These are phyloP conservation scores for Akanthomyces lecanii DNA, from an alignment of 2,329 filamentous ascomycete genomes.

Conservation along the genomic window DNA sequence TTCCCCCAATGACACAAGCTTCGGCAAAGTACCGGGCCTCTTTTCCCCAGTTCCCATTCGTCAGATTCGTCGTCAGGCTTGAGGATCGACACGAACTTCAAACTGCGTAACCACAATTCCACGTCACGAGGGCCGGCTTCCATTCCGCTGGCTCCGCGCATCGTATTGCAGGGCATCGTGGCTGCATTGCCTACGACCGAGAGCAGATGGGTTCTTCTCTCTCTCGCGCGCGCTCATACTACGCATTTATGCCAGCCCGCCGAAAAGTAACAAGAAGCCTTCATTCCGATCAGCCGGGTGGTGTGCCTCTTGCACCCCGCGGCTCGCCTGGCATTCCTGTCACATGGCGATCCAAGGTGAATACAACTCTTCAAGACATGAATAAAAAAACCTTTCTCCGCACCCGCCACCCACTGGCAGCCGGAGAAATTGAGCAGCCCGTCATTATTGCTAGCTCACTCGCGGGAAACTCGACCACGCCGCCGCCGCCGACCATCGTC, in stretches of 20 bases:
- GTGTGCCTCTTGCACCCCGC: neutral
- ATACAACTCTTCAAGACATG: neutral
- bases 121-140: conserved; percentile 4
- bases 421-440: neutral
- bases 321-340: neutral
- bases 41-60: neutral
- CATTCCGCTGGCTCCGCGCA: neutral
- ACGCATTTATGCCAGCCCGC: neutral
- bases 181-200: neutral
- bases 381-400: neutral
- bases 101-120: neutral
- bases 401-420: neutral
- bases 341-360: neutral
- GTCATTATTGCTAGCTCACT: neutral
- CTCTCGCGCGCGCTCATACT: neutral
- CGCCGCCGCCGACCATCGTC: neutral
- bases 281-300: neutral
- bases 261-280: neutral
- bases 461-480: neutral
- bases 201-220: neutral
- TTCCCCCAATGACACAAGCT: neutral
- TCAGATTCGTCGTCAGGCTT: neutral
- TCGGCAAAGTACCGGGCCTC: neutral
- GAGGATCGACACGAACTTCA: neutral
- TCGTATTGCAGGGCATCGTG: neutral